Conservation (phyloP, 805 yeast species). For the Sugiyamaella valdiviana region DNA sequence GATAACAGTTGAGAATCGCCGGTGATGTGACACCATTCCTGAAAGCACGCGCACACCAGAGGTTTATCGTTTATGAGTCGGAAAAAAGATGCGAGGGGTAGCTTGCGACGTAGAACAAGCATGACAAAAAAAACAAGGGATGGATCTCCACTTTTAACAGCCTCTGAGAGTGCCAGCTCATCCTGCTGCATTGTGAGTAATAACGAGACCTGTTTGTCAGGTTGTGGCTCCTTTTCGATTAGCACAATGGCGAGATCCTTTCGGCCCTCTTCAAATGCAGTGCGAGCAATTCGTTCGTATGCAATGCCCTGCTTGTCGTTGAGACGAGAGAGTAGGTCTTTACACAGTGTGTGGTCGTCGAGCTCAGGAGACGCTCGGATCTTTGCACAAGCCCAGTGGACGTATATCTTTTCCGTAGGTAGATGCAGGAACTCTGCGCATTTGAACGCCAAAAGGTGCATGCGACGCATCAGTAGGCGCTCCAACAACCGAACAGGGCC, state of each 20-base stretch:
- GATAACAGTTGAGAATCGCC: slow-evolving; percentile 37
- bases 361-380: slow-evolving; percentile 47
- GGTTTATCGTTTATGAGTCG: slow-evolving; percentile 49
- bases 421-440: slow-evolving; percentile 46
- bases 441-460: slow-evolving; percentile 57
- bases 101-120: slow-evolving; percentile 45
- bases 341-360: slow-evolving; percentile 55
- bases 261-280: slow-evolving; percentile 81
- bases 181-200: slow-evolving; percentile 67
- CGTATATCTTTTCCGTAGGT: slow-evolving; percentile 50
- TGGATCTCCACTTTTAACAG: slow-evolving; percentile 54
- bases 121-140: slow-evolving; percentile 58
- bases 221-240: slow-evolving; percentile 60
- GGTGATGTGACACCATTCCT: slow-evolving; percentile 29
- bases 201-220: slow-evolving; percentile 54
- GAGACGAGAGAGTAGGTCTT: slow-evolving; percentile 44
- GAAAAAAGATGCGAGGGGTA: slow-evolving; percentile 63
- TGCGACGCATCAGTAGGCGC: slow-evolving; percentile 51
- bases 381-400: slow-evolving; percentile 76
- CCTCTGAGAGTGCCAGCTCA: slow-evolving; percentile 59
- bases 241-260: slow-evolving; percentile 57
- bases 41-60: slow-evolving; percentile 39
- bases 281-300: slow-evolving; percentile 51
- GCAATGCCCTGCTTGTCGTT: slow-evolving; percentile 40
- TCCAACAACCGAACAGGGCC: slow-evolving; percentile 54